These are phyloP conservation scores for Aspergillaceae sp. DNA, from an alignment of 2,329 filamentous ascomycete species.

Conservation along the genomic window DNA sequence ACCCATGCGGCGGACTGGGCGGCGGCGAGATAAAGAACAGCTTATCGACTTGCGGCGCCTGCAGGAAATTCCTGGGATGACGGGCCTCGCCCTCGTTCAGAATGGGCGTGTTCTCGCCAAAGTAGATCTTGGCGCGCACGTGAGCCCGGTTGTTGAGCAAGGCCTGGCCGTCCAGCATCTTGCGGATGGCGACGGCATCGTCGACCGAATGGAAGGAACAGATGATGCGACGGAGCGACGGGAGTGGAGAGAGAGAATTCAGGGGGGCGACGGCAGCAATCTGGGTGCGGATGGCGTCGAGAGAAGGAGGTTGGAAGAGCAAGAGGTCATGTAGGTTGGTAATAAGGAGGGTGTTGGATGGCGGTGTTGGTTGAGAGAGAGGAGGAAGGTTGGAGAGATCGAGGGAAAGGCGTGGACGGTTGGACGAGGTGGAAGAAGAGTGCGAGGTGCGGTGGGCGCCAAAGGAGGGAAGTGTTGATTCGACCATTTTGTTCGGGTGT, in stretches of 20 bases:
- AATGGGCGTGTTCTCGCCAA: constrained; percentile 45
- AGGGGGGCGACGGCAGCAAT: constrained; percentile 35
- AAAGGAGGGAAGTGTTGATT: constrained; percentile 16
- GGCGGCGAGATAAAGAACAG: constrained; percentile 60
- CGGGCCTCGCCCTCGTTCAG: constrained; percentile 19
- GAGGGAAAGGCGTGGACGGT: constrained; percentile 34
- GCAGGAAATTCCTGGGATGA: constrained; percentile 39
- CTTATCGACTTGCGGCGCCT: constrained; percentile 51
- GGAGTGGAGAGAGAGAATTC: constrained; percentile 45
- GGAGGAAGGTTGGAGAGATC: constrained; percentile 40
- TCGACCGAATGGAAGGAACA: constrained; percentile 39
- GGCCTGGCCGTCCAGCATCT: constrained; percentile 32
- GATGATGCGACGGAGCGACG: constrained; percentile 43
- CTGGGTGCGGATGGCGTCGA: constrained; percentile 35
- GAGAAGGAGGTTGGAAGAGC: constrained; percentile 39
- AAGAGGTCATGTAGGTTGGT: constrained; percentile 39
- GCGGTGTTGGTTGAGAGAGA: constrained; percentile 37
- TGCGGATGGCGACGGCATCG: constrained; percentile 36
- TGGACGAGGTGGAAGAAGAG: constrained; percentile 16
- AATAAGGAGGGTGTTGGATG: constrained; percentile 44
- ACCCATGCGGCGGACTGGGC: constrained; percentile 55
- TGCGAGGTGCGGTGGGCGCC: constrained; percentile 13
- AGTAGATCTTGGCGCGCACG: constrained; percentile 41
- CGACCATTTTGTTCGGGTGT: background rate
- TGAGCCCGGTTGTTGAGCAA: constrained; percentile 20